Conservation (phyloP, 176 grass and related monocot genomes). For the Rhynchospora pubera region DNA sequence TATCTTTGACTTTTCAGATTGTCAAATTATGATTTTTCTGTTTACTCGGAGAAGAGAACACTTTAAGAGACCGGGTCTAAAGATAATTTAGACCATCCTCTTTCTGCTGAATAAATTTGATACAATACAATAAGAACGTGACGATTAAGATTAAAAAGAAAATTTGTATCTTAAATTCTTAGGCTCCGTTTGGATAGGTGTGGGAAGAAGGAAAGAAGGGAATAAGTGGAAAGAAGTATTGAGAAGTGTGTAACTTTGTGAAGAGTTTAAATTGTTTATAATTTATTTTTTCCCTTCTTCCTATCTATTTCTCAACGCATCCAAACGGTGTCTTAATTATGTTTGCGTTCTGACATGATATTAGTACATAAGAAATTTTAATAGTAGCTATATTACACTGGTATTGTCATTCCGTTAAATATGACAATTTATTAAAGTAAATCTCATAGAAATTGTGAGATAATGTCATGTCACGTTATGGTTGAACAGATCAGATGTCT, state of each 20-base stretch:
- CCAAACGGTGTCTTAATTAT: not conserved
- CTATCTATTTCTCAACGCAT: too few species aligned
- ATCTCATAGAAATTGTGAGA: not conserved
- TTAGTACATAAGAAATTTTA: not conserved
- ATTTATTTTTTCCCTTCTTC: too few species aligned
- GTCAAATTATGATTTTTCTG: not conserved
- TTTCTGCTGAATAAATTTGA: not conserved
- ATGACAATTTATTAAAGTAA: not conserved
- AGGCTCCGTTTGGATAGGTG: too few species aligned
- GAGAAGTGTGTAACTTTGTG: too few species aligned
- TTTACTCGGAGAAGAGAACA: not conserved
- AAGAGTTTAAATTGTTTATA: too few species aligned
- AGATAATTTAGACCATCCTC: not conserved
- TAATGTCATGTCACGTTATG: not conserved
- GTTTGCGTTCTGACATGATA: not conserved
- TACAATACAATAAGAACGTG: not conserved
- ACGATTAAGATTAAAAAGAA: not conserved
- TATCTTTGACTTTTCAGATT: not conserved
- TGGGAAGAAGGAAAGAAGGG: too few species aligned
- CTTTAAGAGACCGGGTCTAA: slow-evolving; percentile 15
- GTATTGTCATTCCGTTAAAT: not conserved
- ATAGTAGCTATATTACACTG: not conserved
- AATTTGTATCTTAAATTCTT: not conserved
- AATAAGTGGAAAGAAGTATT: too few species aligned
- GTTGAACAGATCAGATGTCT: not conserved